Percentiles rank a stretch among this genome's conserved stretches.
These are phyloP conservation scores for Bullera alba DNA, from an alignment of 768 basidiomycete genomes.

Conservation along the genomic window DNA sequence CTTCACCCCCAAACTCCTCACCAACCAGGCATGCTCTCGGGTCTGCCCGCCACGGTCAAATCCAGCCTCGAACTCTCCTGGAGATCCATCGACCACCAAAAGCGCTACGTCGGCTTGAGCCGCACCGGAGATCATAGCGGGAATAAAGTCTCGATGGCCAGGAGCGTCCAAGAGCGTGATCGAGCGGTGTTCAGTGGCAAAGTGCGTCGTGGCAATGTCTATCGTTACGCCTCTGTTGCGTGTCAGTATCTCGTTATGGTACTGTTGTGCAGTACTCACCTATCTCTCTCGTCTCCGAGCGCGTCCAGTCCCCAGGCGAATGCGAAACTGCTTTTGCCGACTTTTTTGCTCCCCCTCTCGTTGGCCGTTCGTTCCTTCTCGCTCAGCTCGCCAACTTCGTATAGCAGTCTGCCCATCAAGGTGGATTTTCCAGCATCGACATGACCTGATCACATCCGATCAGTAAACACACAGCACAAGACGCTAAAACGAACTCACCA, in stretches of 20 bases:
- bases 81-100: constrained; percentile 81
- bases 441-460: constrained; percentile 73
- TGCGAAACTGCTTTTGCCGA: constrained; percentile 89
- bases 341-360: constrained; percentile 79
- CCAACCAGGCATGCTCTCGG: constrained; percentile 83
- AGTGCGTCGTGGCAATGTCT: constrained; percentile 81
- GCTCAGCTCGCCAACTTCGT: constrained; percentile 80
- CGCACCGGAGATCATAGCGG: constrained; percentile 99
- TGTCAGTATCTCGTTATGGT: too few relatives aligned
- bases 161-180: constrained; percentile 96
- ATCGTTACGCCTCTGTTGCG: constrained; percentile 85
- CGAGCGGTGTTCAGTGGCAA: constrained; percentile 64
- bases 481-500: constrained; percentile 61
- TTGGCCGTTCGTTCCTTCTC: constrained; percentile 78
- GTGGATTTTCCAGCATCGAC: constrained; percentile 99
- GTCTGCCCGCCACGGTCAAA: constrained; percentile 94
- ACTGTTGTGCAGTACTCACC: too few relatives aligned
- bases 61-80: constrained; percentile 91
- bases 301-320: constrained; percentile 99
- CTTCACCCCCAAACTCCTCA: constrained; percentile 82
- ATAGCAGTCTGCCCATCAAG: constrained; percentile 86
- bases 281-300: constrained; percentile 80
- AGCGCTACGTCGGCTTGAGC: constrained; percentile 93
- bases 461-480: not conserved
- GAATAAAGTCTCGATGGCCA: constrained; percentile 94